Conservation (phyloP, 1,139 yeast species). For the Hemisphaericaspora xylofermentans region DNA sequence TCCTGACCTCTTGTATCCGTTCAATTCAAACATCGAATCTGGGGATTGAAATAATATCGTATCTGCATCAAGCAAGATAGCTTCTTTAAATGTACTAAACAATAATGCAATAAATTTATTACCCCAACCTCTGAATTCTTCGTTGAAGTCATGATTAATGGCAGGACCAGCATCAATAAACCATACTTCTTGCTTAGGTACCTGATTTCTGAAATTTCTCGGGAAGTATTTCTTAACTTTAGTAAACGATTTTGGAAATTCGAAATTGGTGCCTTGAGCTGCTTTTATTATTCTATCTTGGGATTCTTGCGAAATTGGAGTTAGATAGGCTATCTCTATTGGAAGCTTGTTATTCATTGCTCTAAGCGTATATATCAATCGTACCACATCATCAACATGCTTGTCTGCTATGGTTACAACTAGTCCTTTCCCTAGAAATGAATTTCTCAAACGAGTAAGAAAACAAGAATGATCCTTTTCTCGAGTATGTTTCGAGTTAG, state of each 20-base stretch:
- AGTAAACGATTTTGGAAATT: constrained; percentile 24
- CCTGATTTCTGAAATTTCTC: constrained; percentile 26
- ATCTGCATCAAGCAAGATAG: constrained; percentile 52
- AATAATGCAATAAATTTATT: constrained; percentile 51
- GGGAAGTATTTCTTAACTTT: constrained; percentile 25
- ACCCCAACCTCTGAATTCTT: constrained; percentile 37
- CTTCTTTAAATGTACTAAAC: constrained; percentile 51
- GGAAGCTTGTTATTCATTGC: constrained; percentile 47
- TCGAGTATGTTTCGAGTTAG: constrained; percentile 1
- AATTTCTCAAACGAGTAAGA: constrained; percentile 36
- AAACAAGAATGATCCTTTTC: constrained; percentile 32
- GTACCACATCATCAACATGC: constrained; percentile 43
- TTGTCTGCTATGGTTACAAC: constrained; percentile 46
- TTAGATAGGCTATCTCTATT: constrained; percentile 51
- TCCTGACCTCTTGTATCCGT: constrained; percentile 38
- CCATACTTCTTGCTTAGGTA: constrained; percentile 42
- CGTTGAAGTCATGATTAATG: constrained; percentile 25
- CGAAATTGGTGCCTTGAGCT: constrained; percentile 23
- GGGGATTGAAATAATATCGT: constrained; percentile 41
- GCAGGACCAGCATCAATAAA: constrained; percentile 41
- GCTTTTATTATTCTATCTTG: constrained; percentile 25
- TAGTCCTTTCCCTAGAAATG: constrained; percentile 46
- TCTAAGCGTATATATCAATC: constrained; percentile 43
- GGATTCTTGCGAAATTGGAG: constrained; percentile 19
- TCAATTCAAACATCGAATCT: constrained; percentile 36